phyloP scores from a whole-genome alignment of 352 stramenopile genomes.

The Phytophthora fragariaefolia region DNA sequence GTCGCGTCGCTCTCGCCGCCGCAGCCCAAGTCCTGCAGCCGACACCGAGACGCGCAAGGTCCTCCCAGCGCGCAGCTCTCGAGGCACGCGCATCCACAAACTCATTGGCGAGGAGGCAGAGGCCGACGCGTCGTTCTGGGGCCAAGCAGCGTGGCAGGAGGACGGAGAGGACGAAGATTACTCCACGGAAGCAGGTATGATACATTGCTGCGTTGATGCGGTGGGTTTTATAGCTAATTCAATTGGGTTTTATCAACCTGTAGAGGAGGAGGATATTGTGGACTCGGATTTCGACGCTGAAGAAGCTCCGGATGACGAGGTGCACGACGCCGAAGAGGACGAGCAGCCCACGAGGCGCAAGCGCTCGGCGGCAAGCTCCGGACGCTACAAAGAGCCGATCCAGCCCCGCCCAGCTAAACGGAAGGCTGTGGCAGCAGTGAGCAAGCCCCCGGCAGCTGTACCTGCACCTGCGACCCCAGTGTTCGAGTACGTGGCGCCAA shows the following conservation, averaged over 20 bases:
- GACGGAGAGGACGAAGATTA: constrained; percentile 89
- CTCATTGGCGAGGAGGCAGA: constrained; percentile 89
- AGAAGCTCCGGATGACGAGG: constrained; percentile 80
- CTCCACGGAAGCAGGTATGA: constrained; percentile 83
- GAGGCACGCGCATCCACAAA: constrained; percentile 81
- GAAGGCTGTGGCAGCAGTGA: neutral
- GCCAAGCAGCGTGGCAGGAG: constrained; percentile 85
- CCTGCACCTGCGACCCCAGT: constrained; percentile 7
- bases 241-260: constrained; percentile 5
- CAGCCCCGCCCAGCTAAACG: constrained; percentile 29
- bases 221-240: neutral
- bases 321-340: constrained; percentile 75
- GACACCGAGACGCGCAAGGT: constrained; percentile 37
- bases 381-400: constrained; percentile 44
- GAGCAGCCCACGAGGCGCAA: constrained; percentile 38
- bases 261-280: constrained; percentile 90
- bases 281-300: constrained; percentile 91
- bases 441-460: constrained; percentile 9
- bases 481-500: constrained; percentile 42
- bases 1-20: constrained; percentile 10
- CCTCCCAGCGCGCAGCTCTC: constrained; percentile 70
- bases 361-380: constrained; percentile 30
- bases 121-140: constrained; percentile 89
- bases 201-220: neutral
- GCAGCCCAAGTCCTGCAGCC: constrained; percentile 19